These are phyloP conservation scores for Pleurotus sapidus DNA, from an alignment of 768 basidiomycete genomes.

Conservation along the genomic window DNA sequence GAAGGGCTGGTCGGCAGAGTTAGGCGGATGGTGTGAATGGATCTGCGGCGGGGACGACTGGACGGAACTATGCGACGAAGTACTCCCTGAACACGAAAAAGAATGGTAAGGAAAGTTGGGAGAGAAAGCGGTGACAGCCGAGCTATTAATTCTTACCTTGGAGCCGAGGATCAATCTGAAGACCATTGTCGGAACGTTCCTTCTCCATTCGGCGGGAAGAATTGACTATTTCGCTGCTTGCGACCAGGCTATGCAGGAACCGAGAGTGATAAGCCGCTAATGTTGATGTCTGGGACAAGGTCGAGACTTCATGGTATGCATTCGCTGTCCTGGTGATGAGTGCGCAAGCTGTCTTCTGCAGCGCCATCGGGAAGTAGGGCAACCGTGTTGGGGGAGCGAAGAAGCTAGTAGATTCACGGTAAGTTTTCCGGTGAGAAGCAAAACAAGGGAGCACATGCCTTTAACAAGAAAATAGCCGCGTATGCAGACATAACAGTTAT, in stretches of 20 bases:
- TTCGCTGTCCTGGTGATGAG: conserved; percentile 71
- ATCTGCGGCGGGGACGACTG: conserved; percentile 27
- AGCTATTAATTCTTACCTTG: conserved; percentile 40
- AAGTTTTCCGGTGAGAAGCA: not conserved
- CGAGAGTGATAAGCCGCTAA: conserved; percentile 77
- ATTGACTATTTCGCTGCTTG: conserved; percentile 53
- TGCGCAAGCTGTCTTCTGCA: conserved; percentile 59
- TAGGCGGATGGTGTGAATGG: conserved; percentile 32
- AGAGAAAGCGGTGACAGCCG: conserved; percentile 11
- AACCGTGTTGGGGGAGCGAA: conserved; percentile 59
- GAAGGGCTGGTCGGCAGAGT: conserved; percentile 32
- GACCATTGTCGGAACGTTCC: conserved; percentile 34
- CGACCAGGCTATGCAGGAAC: conserved; percentile 70
- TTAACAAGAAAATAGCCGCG: conserved; percentile 76
- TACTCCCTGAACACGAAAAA: conserved; percentile 7
- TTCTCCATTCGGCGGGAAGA: conserved; percentile 33
- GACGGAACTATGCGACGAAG: conserved; percentile 17
- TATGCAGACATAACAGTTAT: conserved; percentile 87
- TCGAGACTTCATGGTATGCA: conserved; percentile 73
- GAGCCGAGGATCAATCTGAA: conserved; percentile 53
- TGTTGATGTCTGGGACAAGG: conserved; percentile 55
- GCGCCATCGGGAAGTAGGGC: conserved; percentile 60
- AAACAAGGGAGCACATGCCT: conserved; percentile 38
- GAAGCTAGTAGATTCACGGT: conserved; percentile 37
- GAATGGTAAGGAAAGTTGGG: conserved; percentile 1